Conservation (phyloP, 2,329 filamentous ascomycete species). For the Anthostomella pinea region DNA sequence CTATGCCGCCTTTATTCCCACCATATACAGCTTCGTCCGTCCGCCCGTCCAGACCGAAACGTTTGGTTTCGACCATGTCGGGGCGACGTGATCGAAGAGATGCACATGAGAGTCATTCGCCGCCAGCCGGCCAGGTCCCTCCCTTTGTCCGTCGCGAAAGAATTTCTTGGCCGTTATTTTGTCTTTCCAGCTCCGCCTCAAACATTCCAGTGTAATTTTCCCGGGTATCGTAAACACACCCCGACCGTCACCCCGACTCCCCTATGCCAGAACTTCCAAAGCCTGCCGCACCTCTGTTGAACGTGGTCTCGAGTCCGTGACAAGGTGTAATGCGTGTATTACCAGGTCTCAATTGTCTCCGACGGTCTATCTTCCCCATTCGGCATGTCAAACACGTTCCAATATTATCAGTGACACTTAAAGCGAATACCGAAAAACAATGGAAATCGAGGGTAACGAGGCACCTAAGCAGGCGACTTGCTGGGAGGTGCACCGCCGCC, state of each 20-base stretch:
- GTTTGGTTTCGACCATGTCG: slow-evolving; percentile 30
- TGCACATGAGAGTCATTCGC: slow-evolving; percentile 19
- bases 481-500: slow-evolving; percentile 50
- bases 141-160: slow-evolving; percentile 24
- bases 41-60: slow-evolving; percentile 27
- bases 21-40: slow-evolving; percentile 32
- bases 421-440: slow-evolving; percentile 11
- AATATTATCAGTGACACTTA: slow-evolving; percentile 28
- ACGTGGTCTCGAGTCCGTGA: slow-evolving; percentile 39
- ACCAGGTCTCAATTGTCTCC: slow-evolving; percentile 36
- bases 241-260: slow-evolving; percentile 10
- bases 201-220: slow-evolving; percentile 33
- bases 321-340: slow-evolving; percentile 32
- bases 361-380: slow-evolving; percentile 40
- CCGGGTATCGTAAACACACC: too few species aligned
- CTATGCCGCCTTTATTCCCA: slow-evolving; percentile 30
- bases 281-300: slow-evolving; percentile 37
- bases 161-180: slow-evolving; percentile 31
- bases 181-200: slow-evolving; percentile 40
- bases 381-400: slow-evolving; percentile 39
- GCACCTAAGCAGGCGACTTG: slow-evolving; percentile 57
- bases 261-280: slow-evolving; percentile 43
- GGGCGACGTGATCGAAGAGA: slow-evolving; percentile 27
- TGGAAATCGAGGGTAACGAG: slow-evolving; percentile 14
- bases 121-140: slow-evolving; percentile 21